phyloP scores from a whole-genome alignment of 805 yeast genomes.

The Kuraishia cidri region DNA sequence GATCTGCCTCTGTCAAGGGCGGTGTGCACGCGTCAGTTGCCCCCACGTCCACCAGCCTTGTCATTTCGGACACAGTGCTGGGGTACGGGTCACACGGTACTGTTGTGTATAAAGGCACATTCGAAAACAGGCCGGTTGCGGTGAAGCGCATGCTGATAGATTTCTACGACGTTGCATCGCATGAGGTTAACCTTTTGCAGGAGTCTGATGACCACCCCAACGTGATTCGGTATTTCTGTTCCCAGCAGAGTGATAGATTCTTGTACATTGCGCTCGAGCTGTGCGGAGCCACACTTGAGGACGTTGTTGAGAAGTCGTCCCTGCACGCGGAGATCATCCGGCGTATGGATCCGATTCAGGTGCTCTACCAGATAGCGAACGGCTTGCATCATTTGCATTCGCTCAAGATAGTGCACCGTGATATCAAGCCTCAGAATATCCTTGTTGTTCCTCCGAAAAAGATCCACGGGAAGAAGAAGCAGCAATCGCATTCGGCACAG shows the following conservation, averaged over 20 bases:
- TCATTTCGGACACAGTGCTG: slow-evolving; percentile 63
- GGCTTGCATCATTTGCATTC: slow-evolving; percentile 87
- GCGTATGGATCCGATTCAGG: slow-evolving; percentile 31
- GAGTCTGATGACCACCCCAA: slow-evolving; percentile 97
- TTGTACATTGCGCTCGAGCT: slow-evolving; percentile 88
- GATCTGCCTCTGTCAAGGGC: background rate
- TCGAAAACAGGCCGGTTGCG: slow-evolving; percentile 92
- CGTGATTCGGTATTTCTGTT: slow-evolving; percentile 87
- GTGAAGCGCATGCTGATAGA: slow-evolving; percentile 90
- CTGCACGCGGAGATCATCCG: slow-evolving; percentile 26
- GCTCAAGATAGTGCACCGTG: slow-evolving; percentile 88
- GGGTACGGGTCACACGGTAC: slow-evolving; percentile 98
- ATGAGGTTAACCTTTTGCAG: slow-evolving; percentile 78
- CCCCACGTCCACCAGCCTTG: slow-evolving; percentile 35
- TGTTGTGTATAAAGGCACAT: slow-evolving; percentile 82
- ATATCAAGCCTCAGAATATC: slow-evolving; percentile 90
- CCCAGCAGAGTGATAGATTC: slow-evolving; percentile 83
- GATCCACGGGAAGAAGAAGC: background rate
- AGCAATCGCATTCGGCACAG: background rate
- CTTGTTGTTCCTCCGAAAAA: slow-evolving; percentile 67
- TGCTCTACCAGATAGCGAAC: slow-evolving; percentile 66
- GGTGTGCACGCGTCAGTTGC: background rate
- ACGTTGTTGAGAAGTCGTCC: slow-evolving; percentile 54
- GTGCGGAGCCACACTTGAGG: slow-evolving; percentile 85
- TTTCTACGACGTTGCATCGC: slow-evolving; percentile 89